Conservation (phyloP, 208 protist genomes). For the Crithidia acanthocephali region DNA sequence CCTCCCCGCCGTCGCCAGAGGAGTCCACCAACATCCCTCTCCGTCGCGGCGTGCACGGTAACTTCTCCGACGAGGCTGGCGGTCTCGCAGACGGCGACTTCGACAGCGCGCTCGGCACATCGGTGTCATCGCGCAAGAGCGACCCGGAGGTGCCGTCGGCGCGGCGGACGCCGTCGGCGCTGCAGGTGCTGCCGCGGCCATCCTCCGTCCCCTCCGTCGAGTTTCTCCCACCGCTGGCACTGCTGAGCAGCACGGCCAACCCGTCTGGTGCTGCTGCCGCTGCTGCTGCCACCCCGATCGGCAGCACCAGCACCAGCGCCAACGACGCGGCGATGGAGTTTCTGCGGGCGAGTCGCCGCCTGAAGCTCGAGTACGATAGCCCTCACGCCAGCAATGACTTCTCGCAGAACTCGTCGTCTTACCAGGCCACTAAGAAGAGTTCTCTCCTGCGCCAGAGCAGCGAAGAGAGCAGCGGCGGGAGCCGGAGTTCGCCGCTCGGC, state of each 20-base stretch:
- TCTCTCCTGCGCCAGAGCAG: not conserved
- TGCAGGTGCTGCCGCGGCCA: not conserved
- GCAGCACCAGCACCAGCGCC: constrained; percentile 21
- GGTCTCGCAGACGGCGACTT: not conserved
- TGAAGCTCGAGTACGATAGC: constrained; percentile 2
- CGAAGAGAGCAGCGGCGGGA: not conserved
- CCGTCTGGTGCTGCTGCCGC: not conserved
- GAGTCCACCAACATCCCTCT: not conserved
- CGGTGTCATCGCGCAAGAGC: not conserved
- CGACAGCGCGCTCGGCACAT: not conserved
- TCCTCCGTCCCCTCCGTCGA: not conserved
- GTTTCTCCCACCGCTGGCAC: not conserved
- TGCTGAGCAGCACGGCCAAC: not conserved
- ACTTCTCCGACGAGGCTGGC: not conserved
- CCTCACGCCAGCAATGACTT: not conserved
- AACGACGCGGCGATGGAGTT: constrained; percentile 38
- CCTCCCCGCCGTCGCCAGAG: not conserved
- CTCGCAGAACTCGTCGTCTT: not conserved
- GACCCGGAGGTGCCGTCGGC: not conserved
- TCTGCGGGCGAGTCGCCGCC: constrained; percentile 28
- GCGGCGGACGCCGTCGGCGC: not conserved
- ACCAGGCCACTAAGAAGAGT: not conserved
- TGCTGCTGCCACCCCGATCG: not conserved
- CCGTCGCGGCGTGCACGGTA: not conserved
- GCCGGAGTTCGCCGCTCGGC: not conserved